phyloP scores from a whole-genome alignment of 345 rosid genomes.

The Erucastrum elatum region DNA sequence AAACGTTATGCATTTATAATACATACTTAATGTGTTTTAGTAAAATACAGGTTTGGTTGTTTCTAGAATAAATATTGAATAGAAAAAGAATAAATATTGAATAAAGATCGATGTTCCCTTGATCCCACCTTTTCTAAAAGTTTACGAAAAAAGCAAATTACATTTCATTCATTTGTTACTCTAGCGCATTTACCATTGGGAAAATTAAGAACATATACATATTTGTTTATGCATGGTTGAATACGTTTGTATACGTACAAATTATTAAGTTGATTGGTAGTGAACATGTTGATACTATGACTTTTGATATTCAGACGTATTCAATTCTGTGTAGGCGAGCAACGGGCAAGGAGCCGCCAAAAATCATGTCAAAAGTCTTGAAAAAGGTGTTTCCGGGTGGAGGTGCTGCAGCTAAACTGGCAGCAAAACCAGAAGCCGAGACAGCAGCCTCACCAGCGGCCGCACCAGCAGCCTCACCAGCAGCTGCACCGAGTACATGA shows the following conservation, averaged over 20 bases:
- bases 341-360: constrained; percentile 16
- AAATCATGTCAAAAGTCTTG: constrained; percentile 2
- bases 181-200: neutral
- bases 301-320: neutral
- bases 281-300: neutral
- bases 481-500: neutral
- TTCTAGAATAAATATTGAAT: neutral
- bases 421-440: neutral
- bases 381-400: neutral
- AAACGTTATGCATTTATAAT: neutral
- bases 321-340: neutral
- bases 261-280: neutral
- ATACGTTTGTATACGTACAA: neutral
- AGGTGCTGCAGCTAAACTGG: neutral
- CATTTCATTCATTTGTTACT: neutral
- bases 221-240: neutral
- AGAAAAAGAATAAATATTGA: neutral
- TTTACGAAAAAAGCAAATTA: neutral
- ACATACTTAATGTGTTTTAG: neutral
- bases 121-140: neutral
- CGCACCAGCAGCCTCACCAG: neutral
- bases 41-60: neutral
- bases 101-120: neutral
- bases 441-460: neutral
- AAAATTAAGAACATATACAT: neutral